These are phyloP conservation scores for Closterium sp. DNA, from an alignment of 139 green algal genomes.

Conservation along the genomic window DNA sequence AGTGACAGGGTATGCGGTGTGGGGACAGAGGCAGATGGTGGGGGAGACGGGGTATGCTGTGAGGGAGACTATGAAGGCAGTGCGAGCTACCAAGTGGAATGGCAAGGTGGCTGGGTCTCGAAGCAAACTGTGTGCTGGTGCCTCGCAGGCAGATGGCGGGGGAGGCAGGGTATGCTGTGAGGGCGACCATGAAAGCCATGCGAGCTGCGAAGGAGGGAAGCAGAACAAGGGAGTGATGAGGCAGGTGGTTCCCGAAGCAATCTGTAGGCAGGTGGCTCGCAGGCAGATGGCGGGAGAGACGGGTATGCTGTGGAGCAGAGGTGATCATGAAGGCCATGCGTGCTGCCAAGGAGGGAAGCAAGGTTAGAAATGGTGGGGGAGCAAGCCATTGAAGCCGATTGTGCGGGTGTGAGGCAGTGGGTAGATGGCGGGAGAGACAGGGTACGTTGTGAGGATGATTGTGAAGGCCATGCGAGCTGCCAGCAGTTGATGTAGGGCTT, in stretches of 20 bases:
- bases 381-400: too few relatives aligned
- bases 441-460: too few relatives aligned
- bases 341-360: too few relatives aligned
- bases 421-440: too few relatives aligned
- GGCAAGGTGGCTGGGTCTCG: not conserved
- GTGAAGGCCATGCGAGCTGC: not conserved
- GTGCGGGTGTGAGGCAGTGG: too few relatives aligned
- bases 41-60: not conserved
- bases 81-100: not conserved
- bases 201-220: not conserved
- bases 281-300: not conserved
- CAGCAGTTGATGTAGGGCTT: too few relatives aligned
- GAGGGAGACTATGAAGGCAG: not conserved
- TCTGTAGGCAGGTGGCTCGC: not conserved
- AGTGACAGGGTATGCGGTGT: not conserved
- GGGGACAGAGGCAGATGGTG: not conserved
- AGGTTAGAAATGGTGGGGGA: too few relatives aligned
- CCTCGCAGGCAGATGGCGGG: not conserved
- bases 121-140: not conserved
- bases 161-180: not conserved
- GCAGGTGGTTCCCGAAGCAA: not conserved
- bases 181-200: not conserved
- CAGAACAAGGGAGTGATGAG: not conserved
- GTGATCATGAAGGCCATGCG: not conserved
- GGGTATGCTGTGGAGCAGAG: not conserved